phyloP scores from a whole-genome alignment of 106 monocot genomes.

The Ottelia alismoides region DNA sequence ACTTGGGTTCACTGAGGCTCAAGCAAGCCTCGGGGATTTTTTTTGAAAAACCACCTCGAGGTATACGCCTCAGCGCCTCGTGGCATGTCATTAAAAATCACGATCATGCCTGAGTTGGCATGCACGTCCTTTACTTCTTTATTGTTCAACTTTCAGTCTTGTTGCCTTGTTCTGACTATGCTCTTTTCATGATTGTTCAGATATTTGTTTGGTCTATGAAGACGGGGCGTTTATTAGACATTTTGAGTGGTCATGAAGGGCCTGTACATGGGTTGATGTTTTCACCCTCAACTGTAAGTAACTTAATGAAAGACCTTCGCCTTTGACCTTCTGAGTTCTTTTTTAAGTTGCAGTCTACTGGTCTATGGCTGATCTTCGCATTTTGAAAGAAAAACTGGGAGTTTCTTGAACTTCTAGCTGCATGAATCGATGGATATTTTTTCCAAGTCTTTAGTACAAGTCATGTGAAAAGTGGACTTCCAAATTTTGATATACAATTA shows the following conservation, averaged over 20 bases:
- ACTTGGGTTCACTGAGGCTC: no score
- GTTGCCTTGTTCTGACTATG: no score
- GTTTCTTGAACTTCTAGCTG: background rate
- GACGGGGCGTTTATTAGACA: constrained; percentile 83
- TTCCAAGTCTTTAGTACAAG: background rate
- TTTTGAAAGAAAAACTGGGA: background rate
- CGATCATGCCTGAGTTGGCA: no score
- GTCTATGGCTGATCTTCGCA: background rate
- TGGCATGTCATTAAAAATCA: no score
- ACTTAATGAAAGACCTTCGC: background rate
- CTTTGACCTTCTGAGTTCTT: background rate
- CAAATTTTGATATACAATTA: background rate
- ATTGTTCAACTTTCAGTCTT: no score
- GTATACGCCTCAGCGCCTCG: no score
- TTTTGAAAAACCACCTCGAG: no score
- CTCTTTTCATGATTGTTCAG: constrained; percentile 25
- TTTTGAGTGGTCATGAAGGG: constrained; percentile 88
- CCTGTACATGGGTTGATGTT: constrained; percentile 98
- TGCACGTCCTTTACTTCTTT: no score
- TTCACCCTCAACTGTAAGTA: constrained; percentile 84
- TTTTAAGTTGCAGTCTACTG: background rate
- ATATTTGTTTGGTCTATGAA: constrained; percentile 99
- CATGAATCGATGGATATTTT: background rate
- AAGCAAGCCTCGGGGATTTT: no score
- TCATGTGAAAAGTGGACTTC: background rate